Base-by-base conservation (phyloP, 345 rosid genomes). In the Sisymbrium irio region DNA sequence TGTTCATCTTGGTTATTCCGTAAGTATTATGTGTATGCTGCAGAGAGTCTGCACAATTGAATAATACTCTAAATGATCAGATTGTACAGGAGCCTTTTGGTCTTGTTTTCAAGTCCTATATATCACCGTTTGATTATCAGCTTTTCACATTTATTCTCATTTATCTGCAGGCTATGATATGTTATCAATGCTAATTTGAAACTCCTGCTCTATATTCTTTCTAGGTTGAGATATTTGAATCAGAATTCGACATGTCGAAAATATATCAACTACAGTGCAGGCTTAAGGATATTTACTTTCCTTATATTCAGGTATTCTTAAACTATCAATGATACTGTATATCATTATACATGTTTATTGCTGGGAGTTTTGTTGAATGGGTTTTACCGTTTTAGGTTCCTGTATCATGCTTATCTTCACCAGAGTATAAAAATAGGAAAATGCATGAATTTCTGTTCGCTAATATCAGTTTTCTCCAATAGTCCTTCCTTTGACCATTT, bases 211-310 rank as follows among this genome's bases (percentile, higher is more conserved):
- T 44, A 18, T 56, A 36, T 49, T 15, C 55, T 81, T 75, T 65
- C 33, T 79, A 88, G 95, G 92, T 91, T 47, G 88, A 81, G 74
- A 87, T 91, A 72, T 80, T 74, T 28, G 83, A 81, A 71, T 86
- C 85, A 33, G 81, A 75, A 67, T 59, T 65, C n/a, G 82, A 74
- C 73, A 56, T 55, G 36, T 42, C 80, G 39, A 82, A 84, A 46
- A 10, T 61, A 70, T 69, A 27, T 65, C 83, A 84, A 69, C 89
- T 88, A 69, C 79, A 67, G 68, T 88, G 92, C 84, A 87, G 63
- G 79, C 84, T 91, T 66, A 91, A 88, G 88, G 97, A 91, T 80
- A 85, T 88, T 44, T 91, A 91, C 73, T 91, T 91, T 72, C 92
- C 97, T 9, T 91, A 87, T 68, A 82, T 91, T 77, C 94, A 91